Base-by-base conservation (phyloP, 495 filamentous ascomycete species). In the Aspergillus homomorphus region DNA sequence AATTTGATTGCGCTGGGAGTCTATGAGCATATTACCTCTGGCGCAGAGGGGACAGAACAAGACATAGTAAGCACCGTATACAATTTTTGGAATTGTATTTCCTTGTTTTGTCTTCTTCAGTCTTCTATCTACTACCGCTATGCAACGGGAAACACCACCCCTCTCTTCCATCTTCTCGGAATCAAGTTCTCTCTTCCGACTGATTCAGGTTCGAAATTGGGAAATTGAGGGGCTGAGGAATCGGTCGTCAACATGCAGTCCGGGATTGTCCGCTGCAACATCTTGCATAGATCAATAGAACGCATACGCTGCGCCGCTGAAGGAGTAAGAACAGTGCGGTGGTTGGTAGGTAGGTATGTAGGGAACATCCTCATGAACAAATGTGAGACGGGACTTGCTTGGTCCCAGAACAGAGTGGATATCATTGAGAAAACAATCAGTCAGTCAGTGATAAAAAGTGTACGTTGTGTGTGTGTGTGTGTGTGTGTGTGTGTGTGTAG, bases 351-450 rank as follows among this genome's bases (percentile, higher is more conserved):
- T 14, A 14, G 4, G 33, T 38, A 9, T 38, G 12, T 7, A 38
- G 15, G 12, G 7, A 38, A 38, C 8, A 38, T 38, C 33, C 16
- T 26, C 9, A n/a, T 45, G 52, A 51, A 52, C 15, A 45, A 23
- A n/a, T n/a, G n/a, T n/a, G 46, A 51, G 43, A 44, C n/a, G 14
- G 52, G 43, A 58, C 20, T 48, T 18, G 22, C 33, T 41, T 18
- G 26, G 21, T 44, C 53, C 56, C 61, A 62, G 60, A 67, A 67
- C 65, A 59, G 45, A 67, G 65, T 64, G 65, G 65, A 66, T 65
- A 64, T 66, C 63, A 68, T 64, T 56, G 54, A 59, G 46, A 52
- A 51, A 55, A 51, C 45, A 51, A 61, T 51, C 54, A 55, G 62
- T 46, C 56, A 66, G 53, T 48, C 53, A 48, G 12, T 26, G 45